These are phyloP conservation scores for Crithidia sp. DNA, from an alignment of 208 protist genomes.

Conservation along the genomic window DNA sequence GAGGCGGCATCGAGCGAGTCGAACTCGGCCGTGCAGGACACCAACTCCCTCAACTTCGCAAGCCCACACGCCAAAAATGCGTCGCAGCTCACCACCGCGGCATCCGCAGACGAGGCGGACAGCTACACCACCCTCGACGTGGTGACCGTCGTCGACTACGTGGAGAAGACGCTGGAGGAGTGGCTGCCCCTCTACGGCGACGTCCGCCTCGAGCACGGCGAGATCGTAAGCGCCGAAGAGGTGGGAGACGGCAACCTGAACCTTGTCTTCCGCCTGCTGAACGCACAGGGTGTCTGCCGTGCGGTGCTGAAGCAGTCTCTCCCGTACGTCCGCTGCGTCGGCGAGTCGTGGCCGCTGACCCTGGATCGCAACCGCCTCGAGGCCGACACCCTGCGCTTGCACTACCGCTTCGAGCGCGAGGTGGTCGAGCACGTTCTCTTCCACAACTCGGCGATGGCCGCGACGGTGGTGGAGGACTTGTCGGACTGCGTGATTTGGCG, in stretches of 20 bases:
- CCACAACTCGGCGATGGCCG: conserved; percentile 35
- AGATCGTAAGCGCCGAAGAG: conserved; percentile 30
- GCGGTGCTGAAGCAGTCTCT: conserved; percentile 42
- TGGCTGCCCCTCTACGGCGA: conserved; percentile 21
- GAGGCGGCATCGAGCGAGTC: neutral
- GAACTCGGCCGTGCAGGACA: conserved; percentile 3
- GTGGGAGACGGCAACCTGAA: conserved; percentile 48
- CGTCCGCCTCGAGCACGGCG: conserved; percentile 15
- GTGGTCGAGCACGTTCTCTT: conserved; percentile 40
- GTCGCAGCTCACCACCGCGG: neutral
- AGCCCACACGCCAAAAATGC: neutral
- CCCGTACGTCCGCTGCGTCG: conserved; percentile 42
- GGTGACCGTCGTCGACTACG: conserved; percentile 30
- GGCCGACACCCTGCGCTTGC: conserved; percentile 40
- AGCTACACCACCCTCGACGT: conserved; percentile 30
- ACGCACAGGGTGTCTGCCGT: conserved; percentile 24
- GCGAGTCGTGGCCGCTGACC: conserved; percentile 41
- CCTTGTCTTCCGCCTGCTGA: conserved; percentile 38
- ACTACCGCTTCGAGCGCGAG: conserved; percentile 25
- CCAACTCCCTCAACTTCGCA: conserved; percentile 18
- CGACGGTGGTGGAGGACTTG: conserved; percentile 38
- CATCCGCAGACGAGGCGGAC: conserved; percentile 1
- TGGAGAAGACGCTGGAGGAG: conserved; percentile 21
- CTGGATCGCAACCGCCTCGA: conserved; percentile 46
- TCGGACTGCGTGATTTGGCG: conserved; percentile 42